These are phyloP conservation scores for Calycina marina DNA, from an alignment of 2,329 filamentous ascomycete genomes.

Conservation along the genomic window DNA sequence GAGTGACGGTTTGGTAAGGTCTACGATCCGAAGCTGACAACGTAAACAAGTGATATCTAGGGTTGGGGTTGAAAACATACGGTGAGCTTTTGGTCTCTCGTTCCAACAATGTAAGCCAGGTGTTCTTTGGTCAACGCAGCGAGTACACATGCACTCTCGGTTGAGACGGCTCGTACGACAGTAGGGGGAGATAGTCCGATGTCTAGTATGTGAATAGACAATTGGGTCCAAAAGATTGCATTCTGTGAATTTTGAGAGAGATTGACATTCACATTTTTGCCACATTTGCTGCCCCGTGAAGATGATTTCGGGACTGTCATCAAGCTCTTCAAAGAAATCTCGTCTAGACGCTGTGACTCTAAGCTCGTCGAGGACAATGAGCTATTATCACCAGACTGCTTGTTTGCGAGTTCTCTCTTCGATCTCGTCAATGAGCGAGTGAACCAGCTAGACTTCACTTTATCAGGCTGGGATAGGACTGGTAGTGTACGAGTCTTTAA, in stretches of 20 bases:
- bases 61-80: slow-evolving; percentile 15
- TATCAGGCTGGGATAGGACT: slow-evolving; percentile 9
- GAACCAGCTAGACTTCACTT: slow-evolving; percentile 22
- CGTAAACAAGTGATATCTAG: neutral
- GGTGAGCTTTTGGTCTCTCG: slow-evolving; percentile 27
- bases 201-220: slow-evolving; percentile 27
- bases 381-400: slow-evolving; percentile 23
- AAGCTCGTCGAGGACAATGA: slow-evolving; percentile 24
- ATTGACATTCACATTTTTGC: slow-evolving; percentile 24
- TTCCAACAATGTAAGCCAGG: slow-evolving; percentile 27
- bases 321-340: slow-evolving; percentile 24
- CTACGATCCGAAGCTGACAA: slow-evolving; percentile 25
- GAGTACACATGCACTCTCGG: slow-evolving; percentile 26
- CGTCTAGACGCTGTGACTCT: slow-evolving; percentile 25
- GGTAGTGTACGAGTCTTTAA: slow-evolving; percentile 9
- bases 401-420: slow-evolving; percentile 15
- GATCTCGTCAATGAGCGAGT: slow-evolving; percentile 13
- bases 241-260: slow-evolving; percentile 27
- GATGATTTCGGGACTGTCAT: slow-evolving; percentile 18
- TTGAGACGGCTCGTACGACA: slow-evolving; percentile 22
- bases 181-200: slow-evolving; percentile 24
- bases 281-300: slow-evolving; percentile 22
- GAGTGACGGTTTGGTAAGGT: slow-evolving; percentile 21
- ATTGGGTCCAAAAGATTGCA: slow-evolving; percentile 27
- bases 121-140: slow-evolving; percentile 25